Evolutionary conservation across 2,329 filamentous ascomycete genomes (phyloP), one percentile per base, ranked within the genome.

Genomic region (Cyphellophora attinorum): DNA sequence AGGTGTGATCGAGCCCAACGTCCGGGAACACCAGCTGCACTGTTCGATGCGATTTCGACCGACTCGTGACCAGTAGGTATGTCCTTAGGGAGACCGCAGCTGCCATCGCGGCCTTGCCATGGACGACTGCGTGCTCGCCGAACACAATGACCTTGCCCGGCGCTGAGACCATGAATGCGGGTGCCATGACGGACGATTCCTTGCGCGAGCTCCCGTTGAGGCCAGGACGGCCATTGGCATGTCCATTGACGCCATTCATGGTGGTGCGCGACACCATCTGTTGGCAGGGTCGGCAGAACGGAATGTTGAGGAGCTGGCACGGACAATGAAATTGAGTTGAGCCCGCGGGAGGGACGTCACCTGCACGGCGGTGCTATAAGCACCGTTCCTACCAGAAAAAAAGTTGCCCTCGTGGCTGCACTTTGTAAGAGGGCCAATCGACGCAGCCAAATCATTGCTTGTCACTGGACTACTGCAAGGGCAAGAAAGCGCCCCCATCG

Each of bases 121-220:
- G 78, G 13, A 98, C 91, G n/a, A 96, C 91, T 2, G 91, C 83
- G 64, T 98, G 91, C 60, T 98, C 91, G 47, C 91, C 91, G 62
- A 89, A 96, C 34, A 96, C 85, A 57, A 98, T 98, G 54, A 95
- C 91, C 59, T 98, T 98, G 45, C 89, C 93, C 0, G 91, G 91
- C 2, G 93, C 89, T 11, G 91, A 96, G 38, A 96, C 88, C 84
- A 98, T 94, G 57, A 98, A 98, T 41, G 88, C 68, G 28, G 89
- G 88, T 62, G 91, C 72, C 65, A 80, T 72, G 1, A 76, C 74
- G 31, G 72, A 72, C 14, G 65, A 68, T 5, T 57, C 39, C 42
- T 67, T 67, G 35, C 61, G 54, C 21, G 43, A 33, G 42, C 52
- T 49, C 23, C 37, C 34, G 11, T 17, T 12, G 10, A 35, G 30